A percentile compares a stretch with the other conserved stretches of the same genome.
Conservation (phyloP, 805 yeast species). For the Schwanniomyces vanrijiae region DNA sequence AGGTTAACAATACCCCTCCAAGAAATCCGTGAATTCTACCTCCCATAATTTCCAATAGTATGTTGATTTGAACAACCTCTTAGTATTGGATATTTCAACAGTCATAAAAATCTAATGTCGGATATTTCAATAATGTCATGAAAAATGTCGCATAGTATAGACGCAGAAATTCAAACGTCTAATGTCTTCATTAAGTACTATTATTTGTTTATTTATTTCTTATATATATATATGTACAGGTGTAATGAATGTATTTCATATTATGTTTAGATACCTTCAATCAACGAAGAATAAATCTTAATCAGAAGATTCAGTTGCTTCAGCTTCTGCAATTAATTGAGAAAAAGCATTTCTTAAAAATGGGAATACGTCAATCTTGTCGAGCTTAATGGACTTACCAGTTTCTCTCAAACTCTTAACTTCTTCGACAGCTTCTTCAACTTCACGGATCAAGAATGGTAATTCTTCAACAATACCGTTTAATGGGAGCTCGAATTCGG, state of each 20-base stretch:
- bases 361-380: conserved; percentile 41
- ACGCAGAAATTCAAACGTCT: neutral
- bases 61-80: neutral
- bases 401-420: conserved; percentile 49
- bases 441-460: conserved; percentile 36
- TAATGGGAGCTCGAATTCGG: conserved; percentile 29
- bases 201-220: neutral
- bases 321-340: conserved; percentile 12
- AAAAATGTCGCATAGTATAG: neutral
- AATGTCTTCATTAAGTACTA: neutral
- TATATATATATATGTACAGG: neutral
- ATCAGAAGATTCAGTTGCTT: neutral
- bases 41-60: conserved; percentile 24
- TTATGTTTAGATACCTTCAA: neutral
- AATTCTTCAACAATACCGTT: conserved; percentile 41
- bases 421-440: conserved; percentile 43
- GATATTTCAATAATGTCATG: neutral
- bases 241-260: neutral
- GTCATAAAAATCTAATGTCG: neutral
- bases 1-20: conserved; percentile 58
- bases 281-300: neutral
- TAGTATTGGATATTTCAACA: neutral
- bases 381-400: conserved; percentile 26
- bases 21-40: conserved; percentile 46
- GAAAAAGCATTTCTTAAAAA: conserved; percentile 34